phyloP scores from a whole-genome alignment of 139 green algal species.

The Picochlorum sp. region DNA sequence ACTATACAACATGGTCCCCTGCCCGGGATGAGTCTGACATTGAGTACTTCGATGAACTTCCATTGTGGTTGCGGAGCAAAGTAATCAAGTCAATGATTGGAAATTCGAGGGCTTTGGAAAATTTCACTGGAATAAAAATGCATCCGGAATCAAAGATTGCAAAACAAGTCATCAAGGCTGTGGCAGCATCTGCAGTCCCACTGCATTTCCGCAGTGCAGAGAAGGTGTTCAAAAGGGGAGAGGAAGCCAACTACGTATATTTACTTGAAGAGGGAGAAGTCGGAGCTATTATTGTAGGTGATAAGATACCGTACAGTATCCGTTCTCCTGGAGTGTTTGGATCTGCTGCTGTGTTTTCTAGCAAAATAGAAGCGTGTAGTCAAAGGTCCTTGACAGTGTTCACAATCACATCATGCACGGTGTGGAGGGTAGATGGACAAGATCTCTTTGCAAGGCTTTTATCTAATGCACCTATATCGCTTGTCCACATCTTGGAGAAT shows the following conservation, averaged over 20 bases:
- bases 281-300: not conserved
- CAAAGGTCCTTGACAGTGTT: not conserved
- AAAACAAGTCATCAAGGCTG: not conserved
- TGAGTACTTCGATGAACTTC: not conserved
- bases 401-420: not conserved
- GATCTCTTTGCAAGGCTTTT: not conserved
- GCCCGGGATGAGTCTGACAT: not conserved
- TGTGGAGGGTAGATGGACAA: conserved; percentile 4
- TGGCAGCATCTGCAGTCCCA: conserved; percentile 2
- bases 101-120: not conserved
- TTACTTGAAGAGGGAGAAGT: conserved; percentile 8
- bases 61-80: conserved; percentile 3
- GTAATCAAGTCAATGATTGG: not conserved
- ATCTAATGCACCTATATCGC: not conserved
- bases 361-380: not conserved
- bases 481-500: not conserved
- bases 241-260: not conserved
- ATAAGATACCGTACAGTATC: not conserved
- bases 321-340: conserved; percentile 3
- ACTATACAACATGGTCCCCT: not conserved
- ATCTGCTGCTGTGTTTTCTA: not conserved
- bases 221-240: not conserved
- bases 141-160: not conserved
- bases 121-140: not conserved
- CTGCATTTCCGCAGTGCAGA: not conserved